Conservation (phyloP, 768 basidiomycete genomes). For the Trametes maxima region DNA sequence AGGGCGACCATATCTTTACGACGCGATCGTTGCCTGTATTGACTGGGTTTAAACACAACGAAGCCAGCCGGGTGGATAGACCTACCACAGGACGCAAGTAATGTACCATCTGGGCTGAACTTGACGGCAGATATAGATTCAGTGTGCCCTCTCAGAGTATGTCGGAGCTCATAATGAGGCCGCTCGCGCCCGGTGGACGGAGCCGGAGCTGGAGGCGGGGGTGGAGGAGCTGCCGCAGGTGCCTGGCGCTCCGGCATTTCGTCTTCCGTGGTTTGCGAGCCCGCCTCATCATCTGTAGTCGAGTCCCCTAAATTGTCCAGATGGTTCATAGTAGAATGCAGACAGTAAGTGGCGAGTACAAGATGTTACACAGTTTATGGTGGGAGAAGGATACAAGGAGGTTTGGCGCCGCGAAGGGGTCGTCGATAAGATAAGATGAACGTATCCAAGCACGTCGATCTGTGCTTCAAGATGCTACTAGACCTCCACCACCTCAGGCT, state of each 20-base stretch:
- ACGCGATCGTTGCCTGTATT: conserved; percentile 69
- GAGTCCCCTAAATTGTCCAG: conserved; percentile 40
- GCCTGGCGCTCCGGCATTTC: conserved; percentile 68
- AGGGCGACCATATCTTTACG: conserved; percentile 83
- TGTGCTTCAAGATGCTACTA: too few species aligned
- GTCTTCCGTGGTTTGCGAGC: conserved; percentile 85
- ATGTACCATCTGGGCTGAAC: conserved; percentile 86
- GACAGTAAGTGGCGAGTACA: background rate
- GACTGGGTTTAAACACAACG: background rate
- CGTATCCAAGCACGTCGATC: too few species aligned
- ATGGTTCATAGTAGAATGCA: conserved; percentile 15
- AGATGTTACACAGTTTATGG: background rate
- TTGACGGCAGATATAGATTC: conserved; percentile 86
- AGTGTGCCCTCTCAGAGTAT: conserved; percentile 76
- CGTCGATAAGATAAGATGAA: too few species aligned
- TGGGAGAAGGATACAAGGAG: too few species aligned
- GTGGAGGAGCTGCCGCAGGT: conserved; percentile 42
- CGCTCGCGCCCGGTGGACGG: conserved; percentile 35
- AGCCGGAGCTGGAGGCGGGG: conserved; percentile 36
- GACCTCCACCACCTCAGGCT: too few species aligned
- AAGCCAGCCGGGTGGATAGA: background rate
- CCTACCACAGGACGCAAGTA: conserved; percentile 85
- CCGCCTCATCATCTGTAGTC: conserved; percentile 60
- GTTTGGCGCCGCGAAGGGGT: too few species aligned
- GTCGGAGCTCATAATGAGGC: conserved; percentile 71